phyloP scores from a whole-genome alignment of 768 basidiomycete genomes.

The Exidia glandulosa region DNA sequence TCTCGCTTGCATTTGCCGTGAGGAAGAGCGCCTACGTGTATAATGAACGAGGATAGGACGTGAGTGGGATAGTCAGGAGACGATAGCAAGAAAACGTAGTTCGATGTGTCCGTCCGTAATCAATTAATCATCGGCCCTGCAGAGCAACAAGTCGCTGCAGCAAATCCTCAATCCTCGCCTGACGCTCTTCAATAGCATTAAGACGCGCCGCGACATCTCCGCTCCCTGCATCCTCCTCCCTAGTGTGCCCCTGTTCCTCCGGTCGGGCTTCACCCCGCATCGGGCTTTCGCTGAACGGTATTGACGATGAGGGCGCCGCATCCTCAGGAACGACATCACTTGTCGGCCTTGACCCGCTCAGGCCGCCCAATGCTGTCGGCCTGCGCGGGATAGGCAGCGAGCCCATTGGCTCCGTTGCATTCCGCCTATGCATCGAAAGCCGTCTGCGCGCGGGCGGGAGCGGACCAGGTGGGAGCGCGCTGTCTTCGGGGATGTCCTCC shows the following conservation, averaged over 20 bases:
- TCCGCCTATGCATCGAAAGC: slow-evolving; percentile 22
- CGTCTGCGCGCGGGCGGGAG: slow-evolving; percentile 30
- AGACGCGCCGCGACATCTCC: slow-evolving; percentile 24
- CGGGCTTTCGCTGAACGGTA: slow-evolving; percentile 2
- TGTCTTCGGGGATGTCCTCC: slow-evolving; percentile 28
- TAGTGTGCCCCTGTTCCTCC: slow-evolving; percentile 5
- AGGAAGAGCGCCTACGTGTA: no score
- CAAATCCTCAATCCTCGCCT: slow-evolving; percentile 38
- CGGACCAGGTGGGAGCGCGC: slow-evolving; percentile 17
- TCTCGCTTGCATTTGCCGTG: no score
- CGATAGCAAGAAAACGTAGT: no score
- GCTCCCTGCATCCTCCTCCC: slow-evolving; percentile 17
- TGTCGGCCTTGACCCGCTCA: background rate
- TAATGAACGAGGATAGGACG: no score
- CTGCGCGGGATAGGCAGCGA: background rate
- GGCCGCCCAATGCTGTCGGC: background rate
- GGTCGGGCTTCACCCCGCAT: slow-evolving; percentile 1
- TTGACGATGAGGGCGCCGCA: slow-evolving; percentile 6
- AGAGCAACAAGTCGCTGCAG: slow-evolving; percentile 11
- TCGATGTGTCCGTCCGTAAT: no score
- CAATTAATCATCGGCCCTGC: background rate
- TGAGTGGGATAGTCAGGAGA: no score
- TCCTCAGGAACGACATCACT: background rate
- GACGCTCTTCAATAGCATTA: slow-evolving; percentile 31
- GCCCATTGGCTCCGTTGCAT: background rate